Percentiles rank a stretch among this genome's conserved stretches.
Conservation (phyloP, 2,329 filamentous ascomycete genomes). For the Sporothrix protearum region DNA sequence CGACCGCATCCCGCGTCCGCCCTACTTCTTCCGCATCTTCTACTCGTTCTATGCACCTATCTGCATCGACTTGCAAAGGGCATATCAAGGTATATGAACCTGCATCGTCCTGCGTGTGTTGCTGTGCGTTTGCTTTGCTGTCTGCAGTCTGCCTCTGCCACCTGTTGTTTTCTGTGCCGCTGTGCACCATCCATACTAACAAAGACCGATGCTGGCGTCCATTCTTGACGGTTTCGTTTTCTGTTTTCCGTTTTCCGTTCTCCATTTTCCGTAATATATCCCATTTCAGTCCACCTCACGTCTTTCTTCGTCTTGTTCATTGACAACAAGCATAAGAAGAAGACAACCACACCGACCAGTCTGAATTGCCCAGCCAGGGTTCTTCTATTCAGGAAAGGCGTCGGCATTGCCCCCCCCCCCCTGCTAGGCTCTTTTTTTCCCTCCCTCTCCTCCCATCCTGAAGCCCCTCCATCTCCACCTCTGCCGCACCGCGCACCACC, state of each 20-base stretch:
- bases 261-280: neutral
- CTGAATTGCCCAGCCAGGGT: constrained; percentile 8
- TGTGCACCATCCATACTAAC: neutral
- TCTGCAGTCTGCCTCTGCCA: neutral
- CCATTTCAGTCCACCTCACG: neutral
- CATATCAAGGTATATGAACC: neutral
- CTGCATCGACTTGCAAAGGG: neutral
- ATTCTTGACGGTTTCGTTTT: neutral
- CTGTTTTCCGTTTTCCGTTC: neutral
- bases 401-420: constrained; percentile 8
- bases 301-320: neutral
- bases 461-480: neutral
- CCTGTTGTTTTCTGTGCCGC: neutral
- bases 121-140: neutral
- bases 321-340: too few species aligned
- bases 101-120: neutral
- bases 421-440: neutral
- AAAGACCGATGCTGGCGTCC: neutral
- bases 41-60: neutral
- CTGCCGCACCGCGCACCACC: constrained; percentile 4
- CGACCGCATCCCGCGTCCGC: neutral
- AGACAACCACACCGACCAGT: neutral
- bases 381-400: neutral
- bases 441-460: neutral
- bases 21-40: constrained; percentile 1